Conservation (phyloP, 352 stramenopile species). For the Pythium biforme region DNA sequence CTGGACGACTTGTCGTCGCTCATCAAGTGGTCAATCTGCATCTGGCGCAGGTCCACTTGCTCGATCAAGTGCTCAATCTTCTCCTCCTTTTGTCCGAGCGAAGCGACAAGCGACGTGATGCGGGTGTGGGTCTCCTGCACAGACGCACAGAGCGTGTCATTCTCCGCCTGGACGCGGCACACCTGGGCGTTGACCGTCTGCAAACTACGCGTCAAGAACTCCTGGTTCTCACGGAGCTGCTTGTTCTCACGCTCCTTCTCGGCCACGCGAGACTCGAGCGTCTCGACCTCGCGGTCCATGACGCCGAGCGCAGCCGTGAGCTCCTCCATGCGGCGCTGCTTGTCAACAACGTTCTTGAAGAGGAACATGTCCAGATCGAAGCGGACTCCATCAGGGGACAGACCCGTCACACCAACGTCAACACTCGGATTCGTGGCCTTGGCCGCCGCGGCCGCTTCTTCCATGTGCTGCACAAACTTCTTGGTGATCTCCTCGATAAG, state of each 20-base stretch:
- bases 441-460: slow-evolving; percentile 33
- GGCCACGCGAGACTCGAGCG: slow-evolving; percentile 50
- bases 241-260: slow-evolving; percentile 55
- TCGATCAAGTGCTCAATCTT: slow-evolving; percentile 65
- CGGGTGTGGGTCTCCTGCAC: slow-evolving; percentile 59
- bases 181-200: slow-evolving; percentile 53
- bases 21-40: slow-evolving; percentile 51
- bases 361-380: slow-evolving; percentile 75
- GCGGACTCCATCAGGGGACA: slow-evolving; percentile 33
- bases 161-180: slow-evolving; percentile 55
- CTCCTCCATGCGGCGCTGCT: slow-evolving; percentile 66
- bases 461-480: slow-evolving; percentile 56
- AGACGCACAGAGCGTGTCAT: slow-evolving; percentile 43
- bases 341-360: slow-evolving; percentile 69
- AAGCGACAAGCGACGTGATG: slow-evolving; percentile 53
- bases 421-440: slow-evolving; percentile 13
- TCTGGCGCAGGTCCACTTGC: slow-evolving; percentile 49
- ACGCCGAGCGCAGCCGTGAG: slow-evolving; percentile 56
- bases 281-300: slow-evolving; percentile 69
- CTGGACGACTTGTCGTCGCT: slow-evolving; percentile 20
- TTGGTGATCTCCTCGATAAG: slow-evolving; percentile 72
- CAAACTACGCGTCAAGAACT: slow-evolving; percentile 43
- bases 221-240: slow-evolving; percentile 56
- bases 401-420: not conserved
- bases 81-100: slow-evolving; percentile 64